Base-by-base conservation (phyloP, 179 eudicot genomes). In the Silene coronaria region DNA sequence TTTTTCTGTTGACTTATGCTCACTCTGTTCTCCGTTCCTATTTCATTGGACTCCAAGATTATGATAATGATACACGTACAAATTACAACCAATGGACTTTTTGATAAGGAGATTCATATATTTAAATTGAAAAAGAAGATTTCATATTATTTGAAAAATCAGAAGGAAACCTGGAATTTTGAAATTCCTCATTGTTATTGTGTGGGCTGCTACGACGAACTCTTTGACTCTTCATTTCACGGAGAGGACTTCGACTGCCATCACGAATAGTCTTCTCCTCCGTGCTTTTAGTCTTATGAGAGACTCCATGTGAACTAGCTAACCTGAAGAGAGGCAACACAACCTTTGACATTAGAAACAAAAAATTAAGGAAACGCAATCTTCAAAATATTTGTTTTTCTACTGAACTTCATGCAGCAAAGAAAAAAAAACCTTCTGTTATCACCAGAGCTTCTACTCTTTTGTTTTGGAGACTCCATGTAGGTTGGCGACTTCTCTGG, bases 121-220 rank as follows among this genome's bases (percentile, higher is more conserved):
- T 16, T 17, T n/a, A 3, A 3, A 3, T 16, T 53, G 4, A 21
- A 36, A 11, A n/a, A 12, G 61, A 2, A 11, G 1, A 21, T 5
- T 72, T 8, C 38, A 73, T 21, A 53, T 58, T 10, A 45, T 28
- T 9, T 9, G 6, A 55, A 19, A 53, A 57, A 55, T 17, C 2
- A 34, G 27, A 36, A 72, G 27, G 83, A 65, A 78, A 89, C 97
- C 97, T 89, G 78, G 70, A 71, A 77, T 45, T 72, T 72, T 80
- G 61, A 55, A 48, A 57, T 61, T 73, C 83, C 69, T 79, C 87
- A 23, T 45, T 75, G 66, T 73, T 76, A 74, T 46, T 62, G 46
- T 75, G 80, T 24, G 77, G 82, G 73, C 82, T 81, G 26, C 78
- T 87, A 81, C 36, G 76, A 70, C 72, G 84, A 82, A 51, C 76